A percentile compares a stretch with the other conserved stretches of the same genome.
Conservation (phyloP, 768 basidiomycete genomes). For the Rhizopogon salebrosus region DNA sequence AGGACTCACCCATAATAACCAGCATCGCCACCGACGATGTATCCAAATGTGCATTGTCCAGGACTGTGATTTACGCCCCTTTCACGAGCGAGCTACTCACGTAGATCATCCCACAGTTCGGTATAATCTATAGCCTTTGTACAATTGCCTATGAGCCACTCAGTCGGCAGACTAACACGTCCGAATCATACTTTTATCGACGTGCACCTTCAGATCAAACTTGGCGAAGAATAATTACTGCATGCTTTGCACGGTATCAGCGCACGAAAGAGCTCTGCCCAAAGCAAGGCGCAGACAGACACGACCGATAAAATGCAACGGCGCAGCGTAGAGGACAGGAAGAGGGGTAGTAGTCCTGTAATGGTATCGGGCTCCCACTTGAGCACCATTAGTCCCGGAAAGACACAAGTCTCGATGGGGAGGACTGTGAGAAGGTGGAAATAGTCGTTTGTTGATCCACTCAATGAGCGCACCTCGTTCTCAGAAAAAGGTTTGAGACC, state of each 20-base stretch:
- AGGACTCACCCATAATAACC: too few species aligned
- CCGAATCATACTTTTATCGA: too few species aligned
- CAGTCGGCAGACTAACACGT: too few species aligned
- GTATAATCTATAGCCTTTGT: too few species aligned
- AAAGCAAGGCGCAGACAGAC: background rate
- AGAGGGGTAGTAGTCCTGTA: background rate
- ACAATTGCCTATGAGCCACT: too few species aligned
- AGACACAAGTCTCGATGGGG: background rate
- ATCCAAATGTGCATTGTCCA: too few species aligned
- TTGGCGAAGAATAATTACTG: too few species aligned
- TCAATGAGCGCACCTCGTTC: background rate
- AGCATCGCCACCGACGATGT: too few species aligned
- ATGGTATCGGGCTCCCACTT: background rate
- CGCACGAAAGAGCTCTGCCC: background rate
- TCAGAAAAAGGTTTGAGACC: background rate
- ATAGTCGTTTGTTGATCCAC: background rate
- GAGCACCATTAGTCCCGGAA: background rate
- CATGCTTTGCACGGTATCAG: background rate
- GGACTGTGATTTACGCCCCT: too few species aligned
- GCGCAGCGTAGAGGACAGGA: background rate
- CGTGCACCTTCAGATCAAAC: too few species aligned
- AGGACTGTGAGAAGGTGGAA: background rate
- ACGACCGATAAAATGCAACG: background rate
- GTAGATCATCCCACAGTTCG: too few species aligned
- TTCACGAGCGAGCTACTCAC: too few species aligned